Evolutionary conservation across 2,329 filamentous ascomycete species (phyloP), one percentile per base, ranked within the genome.

Genomic region (Xylaria hypoxylon): DNA sequence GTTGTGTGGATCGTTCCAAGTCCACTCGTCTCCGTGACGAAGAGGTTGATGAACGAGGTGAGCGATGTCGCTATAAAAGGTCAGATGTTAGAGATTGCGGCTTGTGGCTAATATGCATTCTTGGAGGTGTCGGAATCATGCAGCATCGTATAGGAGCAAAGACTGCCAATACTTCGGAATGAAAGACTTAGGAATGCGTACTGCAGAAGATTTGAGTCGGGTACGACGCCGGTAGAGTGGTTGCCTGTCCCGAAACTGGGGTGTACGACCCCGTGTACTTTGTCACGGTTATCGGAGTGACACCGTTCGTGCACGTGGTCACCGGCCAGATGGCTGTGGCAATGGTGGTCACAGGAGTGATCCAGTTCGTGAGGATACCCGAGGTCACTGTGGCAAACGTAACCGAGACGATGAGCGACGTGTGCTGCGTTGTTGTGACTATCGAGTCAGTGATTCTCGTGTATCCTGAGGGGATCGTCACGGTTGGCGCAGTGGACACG

Each of bases 1-100:
- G 79, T 80, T 6, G 76, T 73, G 1, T 77, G 79, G 5, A 70
- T 51, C 11, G 65, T 80, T 6, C 73, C 77, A 1, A 75, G 59
- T 19, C 73, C 77, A 3, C 68, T 63, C 11, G 68, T 66, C 56
- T 62, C 65, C 35, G 65, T 72, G 11, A 70, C 68, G 15, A 50
- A 40, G 17, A 70, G 50, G 17, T 59, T 42, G 5, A 62, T 59
- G 50, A 64, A 64, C 28, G 56, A 68, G 2, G 67, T 72, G 31
- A 70, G 51, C 2, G 58, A 68, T 0, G 69, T 72, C 15, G 64
- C 50, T 53, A 24, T 24, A 33, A 19, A 19, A 33, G 10, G 0
- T 38, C n/a, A 53, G 2, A 24, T 53, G 33, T 53, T 40, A 53
- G 31, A 53, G 11, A 10, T 31, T 1, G 6, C 50, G 4, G 15